Conservation (phyloP, 805 yeast genomes). For the Candida ficus region DNA sequence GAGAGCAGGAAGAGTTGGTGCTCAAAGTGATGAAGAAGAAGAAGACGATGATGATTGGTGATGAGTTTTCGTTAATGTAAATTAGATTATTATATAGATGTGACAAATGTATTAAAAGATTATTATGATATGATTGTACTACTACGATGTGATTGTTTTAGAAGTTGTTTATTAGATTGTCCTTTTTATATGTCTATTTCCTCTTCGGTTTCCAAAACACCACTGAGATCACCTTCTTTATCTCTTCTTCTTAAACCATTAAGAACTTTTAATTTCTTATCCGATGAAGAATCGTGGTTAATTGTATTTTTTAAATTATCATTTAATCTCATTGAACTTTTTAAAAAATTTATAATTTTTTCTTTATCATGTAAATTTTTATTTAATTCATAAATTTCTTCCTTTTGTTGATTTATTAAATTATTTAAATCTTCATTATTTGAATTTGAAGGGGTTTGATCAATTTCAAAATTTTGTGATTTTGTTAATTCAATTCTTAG, state of each 20-base stretch:
- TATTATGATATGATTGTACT: no score
- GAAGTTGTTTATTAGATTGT: no score
- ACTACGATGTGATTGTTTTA: neutral
- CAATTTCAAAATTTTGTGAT: neutral
- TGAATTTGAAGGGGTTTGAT: constrained; percentile 12
- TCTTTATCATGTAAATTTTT: constrained; percentile 68
- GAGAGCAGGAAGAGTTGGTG: constrained; percentile 59
- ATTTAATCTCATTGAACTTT: constrained; percentile 59
- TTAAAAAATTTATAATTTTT: constrained; percentile 68
- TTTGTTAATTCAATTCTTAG: constrained; percentile 27
- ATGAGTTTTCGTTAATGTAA: neutral
- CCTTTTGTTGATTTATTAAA: constrained; percentile 51
- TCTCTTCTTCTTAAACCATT: neutral
- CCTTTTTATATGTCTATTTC: no score
- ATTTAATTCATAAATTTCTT: constrained; percentile 60
- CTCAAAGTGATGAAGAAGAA: constrained; percentile 63
- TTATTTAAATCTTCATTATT: neutral
- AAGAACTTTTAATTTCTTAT: neutral
- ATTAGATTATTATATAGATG: neutral
- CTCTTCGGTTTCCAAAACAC: constrained; percentile 37
- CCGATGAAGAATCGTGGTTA: constrained; percentile 28
- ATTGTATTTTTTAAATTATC: constrained; percentile 27
- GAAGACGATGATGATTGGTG: constrained; percentile 81
- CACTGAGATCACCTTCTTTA: constrained; percentile 44
- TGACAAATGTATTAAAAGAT: no score